Evolutionary conservation across 2,329 filamentous ascomycete genomes (phyloP).

Genomic region (Curvularia sp.): DNA sequence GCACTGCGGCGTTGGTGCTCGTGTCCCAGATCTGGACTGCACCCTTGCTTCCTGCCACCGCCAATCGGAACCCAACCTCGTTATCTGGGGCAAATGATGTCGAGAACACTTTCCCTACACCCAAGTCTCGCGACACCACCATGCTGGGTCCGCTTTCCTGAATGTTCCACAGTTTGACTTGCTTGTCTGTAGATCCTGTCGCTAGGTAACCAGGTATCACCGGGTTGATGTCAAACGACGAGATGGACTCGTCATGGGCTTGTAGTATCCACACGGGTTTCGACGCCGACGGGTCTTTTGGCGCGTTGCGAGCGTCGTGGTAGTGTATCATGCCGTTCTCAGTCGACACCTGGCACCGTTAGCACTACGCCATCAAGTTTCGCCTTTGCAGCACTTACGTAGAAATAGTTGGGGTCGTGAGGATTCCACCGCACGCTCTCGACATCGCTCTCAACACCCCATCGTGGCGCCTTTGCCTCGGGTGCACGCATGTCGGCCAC

Average conservation of each 20-base stretch:
- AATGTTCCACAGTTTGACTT: constrained; percentile 97
- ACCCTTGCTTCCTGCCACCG: constrained; percentile 94
- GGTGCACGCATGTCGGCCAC: constrained; percentile 97
- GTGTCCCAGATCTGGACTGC: constrained; percentile 96
- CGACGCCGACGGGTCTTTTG: constrained; percentile 73
- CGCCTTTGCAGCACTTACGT: constrained; percentile 59
- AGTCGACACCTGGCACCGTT: constrained; percentile 66
- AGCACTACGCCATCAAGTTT: constrained; percentile 17
- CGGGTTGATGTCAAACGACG: constrained; percentile 90
- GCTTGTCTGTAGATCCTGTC: constrained; percentile 92
- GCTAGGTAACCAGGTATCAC: constrained; percentile 90
- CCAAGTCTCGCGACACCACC: constrained; percentile 89
- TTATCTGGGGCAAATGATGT: constrained; percentile 87
- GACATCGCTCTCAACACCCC: constrained; percentile 95
- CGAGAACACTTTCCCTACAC: constrained; percentile 93
- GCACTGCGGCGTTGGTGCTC: constrained; percentile 86
- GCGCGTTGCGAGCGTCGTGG: constrained; percentile 82
- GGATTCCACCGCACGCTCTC: constrained; percentile 93
- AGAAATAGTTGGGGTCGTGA: constrained; percentile 92
- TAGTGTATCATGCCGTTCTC: constrained; percentile 92
- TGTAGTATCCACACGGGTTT: constrained; percentile 95
- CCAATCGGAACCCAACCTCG: constrained; percentile 89
- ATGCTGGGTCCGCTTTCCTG: constrained; percentile 80
- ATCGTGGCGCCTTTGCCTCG: constrained; percentile 79
- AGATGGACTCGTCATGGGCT: constrained; percentile 91